Evolutionary conservation across 129 eudicot species (phyloP), one percentile per base, ranked within the genome.

Genomic region (Arctium minus): DNA sequence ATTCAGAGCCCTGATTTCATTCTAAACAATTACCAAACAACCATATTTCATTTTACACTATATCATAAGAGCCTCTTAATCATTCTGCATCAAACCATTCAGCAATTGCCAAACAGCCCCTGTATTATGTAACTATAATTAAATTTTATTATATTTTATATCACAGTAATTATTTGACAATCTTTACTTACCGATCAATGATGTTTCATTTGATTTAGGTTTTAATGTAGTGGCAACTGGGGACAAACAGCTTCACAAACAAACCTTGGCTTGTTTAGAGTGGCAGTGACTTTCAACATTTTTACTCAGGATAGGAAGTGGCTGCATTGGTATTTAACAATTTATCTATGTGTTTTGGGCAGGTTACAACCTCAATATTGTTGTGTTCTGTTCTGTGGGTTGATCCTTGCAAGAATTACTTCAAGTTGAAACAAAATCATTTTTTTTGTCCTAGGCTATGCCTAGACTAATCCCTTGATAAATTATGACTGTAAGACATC

Each of bases 221-320:
- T 96, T 96, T 76, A 91, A 96, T 48, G 98, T 96, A 17, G 90
- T 91, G 42, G 99, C 99, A 27, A 93, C 94, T 62, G 99, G 99
- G 75, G 95, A 93, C 77, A 83, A 86, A 74, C 72, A 81, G 50
- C 78, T 96, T 84, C 97, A 93, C 83, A 89, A 90, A 70, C 91
- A 91, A 87, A 91, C 98, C 39, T 62, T 93, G 35, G 87, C 82
- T 76, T 67, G 94, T 70, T 80, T 96, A 75, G 86, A 85, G 29
- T 93, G 94, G 97, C 71, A 76, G 74, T 92, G 65, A 87, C 48
- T 62, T 37, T 56, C 22, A 56, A 17, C 17, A 56, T 13, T 60
- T 46, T 10, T 46, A 10, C 56, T 10, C 9, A 33, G 36, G 36
- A 33, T 1, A 33, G 50, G 50, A 33, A 44, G 50, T 50, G n/a